phyloP scores from a whole-genome alignment of 768 basidiomycete species.

The Terana coerulea region DNA sequence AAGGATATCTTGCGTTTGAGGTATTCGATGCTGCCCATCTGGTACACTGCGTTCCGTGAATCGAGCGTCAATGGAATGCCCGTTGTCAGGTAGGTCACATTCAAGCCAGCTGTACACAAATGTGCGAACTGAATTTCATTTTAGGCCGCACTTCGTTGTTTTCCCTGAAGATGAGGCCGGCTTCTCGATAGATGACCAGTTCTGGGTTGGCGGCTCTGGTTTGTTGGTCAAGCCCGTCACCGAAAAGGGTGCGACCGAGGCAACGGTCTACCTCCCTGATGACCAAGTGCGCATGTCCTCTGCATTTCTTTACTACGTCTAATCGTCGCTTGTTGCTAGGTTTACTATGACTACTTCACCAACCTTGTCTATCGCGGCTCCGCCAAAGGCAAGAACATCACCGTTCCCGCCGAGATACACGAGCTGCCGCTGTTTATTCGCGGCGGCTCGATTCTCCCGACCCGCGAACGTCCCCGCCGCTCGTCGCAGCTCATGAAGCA shows the following conservation, averaged over 20 bases:
- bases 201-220: constrained; percentile 84
- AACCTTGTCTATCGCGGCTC: constrained; percentile 63
- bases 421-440: constrained; percentile 84
- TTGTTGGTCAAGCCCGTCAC: constrained; percentile 91
- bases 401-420: constrained; percentile 74
- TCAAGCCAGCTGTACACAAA: neutral
- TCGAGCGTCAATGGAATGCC: constrained; percentile 79
- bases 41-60: constrained; percentile 98
- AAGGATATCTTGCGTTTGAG: constrained; percentile 75
- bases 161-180: constrained; percentile 89
- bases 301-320: neutral
- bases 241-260: constrained; percentile 60
- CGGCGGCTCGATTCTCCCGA: constrained; percentile 87
- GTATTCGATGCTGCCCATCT: constrained; percentile 84
- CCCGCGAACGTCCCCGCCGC: constrained; percentile 82
- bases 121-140: neutral
- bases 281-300: constrained; percentile 52
- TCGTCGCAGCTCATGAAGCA: constrained; percentile 83
- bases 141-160: constrained; percentile 90
- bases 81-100: constrained; percentile 61
- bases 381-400: constrained; percentile 61
- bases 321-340: constrained; percentile 35
- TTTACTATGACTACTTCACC: constrained; percentile 94
- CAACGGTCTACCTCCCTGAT: constrained; percentile 82
- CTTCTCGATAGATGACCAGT: constrained; percentile 91